Evolutionary conservation across 805 yeast genomes (phyloP).

Genomic region (Nakazawaea wyomingensis): DNA sequence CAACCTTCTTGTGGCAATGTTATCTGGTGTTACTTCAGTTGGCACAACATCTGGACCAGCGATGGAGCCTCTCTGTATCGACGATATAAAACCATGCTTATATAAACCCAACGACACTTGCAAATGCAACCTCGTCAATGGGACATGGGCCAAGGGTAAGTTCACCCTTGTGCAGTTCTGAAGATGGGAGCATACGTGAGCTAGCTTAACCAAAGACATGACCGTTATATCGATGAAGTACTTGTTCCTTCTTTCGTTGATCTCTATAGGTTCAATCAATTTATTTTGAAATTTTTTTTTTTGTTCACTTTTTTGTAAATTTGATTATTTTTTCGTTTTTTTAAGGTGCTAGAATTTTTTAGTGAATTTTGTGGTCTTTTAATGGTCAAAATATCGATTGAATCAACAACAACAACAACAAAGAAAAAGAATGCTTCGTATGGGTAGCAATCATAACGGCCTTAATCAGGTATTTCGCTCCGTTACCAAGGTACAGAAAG

Average conservation of each 20-base stretch:
- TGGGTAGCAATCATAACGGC: too few relatives aligned
- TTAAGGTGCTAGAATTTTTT: too few relatives aligned
- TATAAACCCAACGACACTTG: conserved; percentile 80
- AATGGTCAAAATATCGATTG: too few relatives aligned
- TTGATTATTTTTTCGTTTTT: too few relatives aligned
- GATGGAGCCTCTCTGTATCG: conserved; percentile 79
- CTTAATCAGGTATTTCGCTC: too few relatives aligned
- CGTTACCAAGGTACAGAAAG: too few relatives aligned
- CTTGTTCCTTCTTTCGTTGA: conserved; percentile 1
- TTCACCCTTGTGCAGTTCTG: conserved; percentile 82
- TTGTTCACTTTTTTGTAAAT: too few relatives aligned
- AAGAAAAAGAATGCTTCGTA: too few relatives aligned
- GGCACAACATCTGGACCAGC: conserved; percentile 78
- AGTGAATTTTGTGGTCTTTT: too few relatives aligned
- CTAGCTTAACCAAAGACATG: conserved; percentile 85
- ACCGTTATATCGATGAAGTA: too few relatives aligned
- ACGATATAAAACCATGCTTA: conserved; percentile 83
- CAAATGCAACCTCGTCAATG: conserved; percentile 76
- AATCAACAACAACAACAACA: too few relatives aligned
- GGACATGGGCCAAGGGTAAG: conserved; percentile 70
- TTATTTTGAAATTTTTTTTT: not conserved
- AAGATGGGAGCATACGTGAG: conserved; percentile 80
- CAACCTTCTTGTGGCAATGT: conserved; percentile 76
- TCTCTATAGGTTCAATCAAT: not conserved
- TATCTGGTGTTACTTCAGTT: conserved; percentile 78